Percentiles rank a stretch among this genome's conserved stretches.
Conservation (phyloP, 352 stramenopile species). For the Bremia lactucae region DNA sequence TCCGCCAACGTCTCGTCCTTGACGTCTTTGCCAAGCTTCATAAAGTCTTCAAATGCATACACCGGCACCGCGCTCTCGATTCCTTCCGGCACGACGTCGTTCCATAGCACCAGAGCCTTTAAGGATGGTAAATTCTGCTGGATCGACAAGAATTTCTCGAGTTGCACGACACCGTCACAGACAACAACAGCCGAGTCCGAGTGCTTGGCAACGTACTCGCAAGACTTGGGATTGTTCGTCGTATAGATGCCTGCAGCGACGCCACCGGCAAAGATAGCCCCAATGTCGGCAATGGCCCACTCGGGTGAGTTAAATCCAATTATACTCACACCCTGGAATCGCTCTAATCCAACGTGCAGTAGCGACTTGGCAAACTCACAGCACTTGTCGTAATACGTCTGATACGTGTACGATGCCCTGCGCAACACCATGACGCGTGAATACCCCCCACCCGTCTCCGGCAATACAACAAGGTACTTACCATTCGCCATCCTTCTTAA, state of each 20-base stretch:
- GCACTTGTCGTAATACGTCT: constrained; percentile 72
- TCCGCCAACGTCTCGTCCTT: constrained; percentile 52
- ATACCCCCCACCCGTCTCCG: neutral
- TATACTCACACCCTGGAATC: constrained; percentile 78
- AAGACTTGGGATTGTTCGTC: constrained; percentile 87
- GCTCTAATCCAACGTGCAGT: constrained; percentile 53
- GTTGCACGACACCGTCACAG: constrained; percentile 86
- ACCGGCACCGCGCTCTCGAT: constrained; percentile 57
- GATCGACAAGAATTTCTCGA: constrained; percentile 89
- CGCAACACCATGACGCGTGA: neutral
- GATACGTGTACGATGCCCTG: constrained; percentile 52
- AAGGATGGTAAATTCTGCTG: constrained; percentile 80
- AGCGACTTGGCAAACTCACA: constrained; percentile 72
- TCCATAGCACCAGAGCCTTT: constrained; percentile 93
- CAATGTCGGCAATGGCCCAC: constrained; percentile 89
- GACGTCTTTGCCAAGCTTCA: constrained; percentile 59
- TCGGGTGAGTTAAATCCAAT: constrained; percentile 88
- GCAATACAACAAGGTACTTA: constrained; percentile 12
- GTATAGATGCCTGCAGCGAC: constrained; percentile 94
- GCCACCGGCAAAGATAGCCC: constrained; percentile 87
- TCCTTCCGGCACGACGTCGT: constrained; percentile 57
- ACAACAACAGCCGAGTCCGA: constrained; percentile 88
- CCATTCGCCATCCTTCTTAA: constrained; percentile 68
- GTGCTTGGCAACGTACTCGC: constrained; percentile 91
- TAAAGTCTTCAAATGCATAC: constrained; percentile 74